Base-by-base conservation (phyloP, 2,329 filamentous ascomycete genomes). In the Microcera coccophila region DNA sequence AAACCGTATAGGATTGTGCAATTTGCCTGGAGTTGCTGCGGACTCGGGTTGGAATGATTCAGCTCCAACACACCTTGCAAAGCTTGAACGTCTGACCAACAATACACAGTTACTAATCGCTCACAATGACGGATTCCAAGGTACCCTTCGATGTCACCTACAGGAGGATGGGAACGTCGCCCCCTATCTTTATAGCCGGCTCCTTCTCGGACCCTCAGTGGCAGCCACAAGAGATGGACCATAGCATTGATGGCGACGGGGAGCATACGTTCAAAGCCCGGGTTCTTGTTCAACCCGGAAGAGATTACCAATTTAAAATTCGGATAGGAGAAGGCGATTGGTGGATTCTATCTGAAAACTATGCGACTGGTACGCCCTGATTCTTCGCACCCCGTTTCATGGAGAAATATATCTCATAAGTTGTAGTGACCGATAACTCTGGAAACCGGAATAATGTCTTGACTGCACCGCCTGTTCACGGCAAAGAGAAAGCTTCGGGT, bases 231-330 rank as follows among this genome's bases (percentile, higher is more conserved):
- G 82, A 87, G 65, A 87, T 90, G 84, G 62, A 76, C 9, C 71
- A 64, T 44, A 69, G 68, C 4, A 67, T 68, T 21, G 71, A 74
- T 9, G 65, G 71, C 4, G 66, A 74, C 26, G 76, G 74, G n/a
- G 69, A 82, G 41, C 67, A 79, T 44, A 59, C 74, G 11, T 90
- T 86, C 59, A 70, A 64, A 33, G 79, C 79, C 44, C 64, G 72
- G 1, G 70, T 87, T 34, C 61, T 72, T 26, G 70, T 77, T 7
- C 69, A 78, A 15, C 68, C 76, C 17, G 76, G 76, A 17, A 73
- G 77, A 36, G 74, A 79, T 44, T 79, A 87, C 51, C 81, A 86
- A 56, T 90, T 89, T 73, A 90, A 88, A 64, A 85, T 90, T 53
- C 76, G 83, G 21, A 68, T 85, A 26, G 84, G 84, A 9, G 62